Base-by-base conservation (phyloP, 495 filamentous ascomycete species). In the Tuber aestivum region DNA sequence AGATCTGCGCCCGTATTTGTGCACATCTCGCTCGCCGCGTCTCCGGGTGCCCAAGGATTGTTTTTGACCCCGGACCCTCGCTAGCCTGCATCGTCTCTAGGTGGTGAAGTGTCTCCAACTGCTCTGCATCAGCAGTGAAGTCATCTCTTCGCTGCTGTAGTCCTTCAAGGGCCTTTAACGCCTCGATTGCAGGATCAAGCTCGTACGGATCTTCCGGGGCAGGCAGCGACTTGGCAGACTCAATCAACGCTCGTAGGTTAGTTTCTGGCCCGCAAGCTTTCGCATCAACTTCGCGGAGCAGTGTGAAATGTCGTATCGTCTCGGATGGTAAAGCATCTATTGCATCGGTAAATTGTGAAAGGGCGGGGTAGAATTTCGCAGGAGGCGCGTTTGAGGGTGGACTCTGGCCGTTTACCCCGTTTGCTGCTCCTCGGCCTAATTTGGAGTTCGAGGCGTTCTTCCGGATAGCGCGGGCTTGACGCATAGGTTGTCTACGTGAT, bases 261-360 rank as follows among this genome's bases (percentile, higher is more conserved):
- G 91, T 89, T 84, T 93, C 91, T 5, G 92, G 90, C 35, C 89
- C 88, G 82, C 91, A 92, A 72, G 93, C 89, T 85, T 99, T 99
- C 71, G 95, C 95, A 86, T 99, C 96, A 44, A 97, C 95, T 84
- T 99, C 95, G 80, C 97, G 97, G 71, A 99, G 86, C 69, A 97
- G 88, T 9, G 94, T 95, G 82, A 97, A 97, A 83, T 99, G 95
- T 76, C 93, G 89, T 74, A 97, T 92, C 72, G 97, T 93, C 82
- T 99, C 95, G 83, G 93, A 92, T 12, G 95, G 95, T 8, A 99
- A 90, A 38, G 96, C 95, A 32, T 92, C 91, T 79, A 97, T 92
- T 70, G 94, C 90, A 84, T 98, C 94, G 74, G 94, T 92, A 84
- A 98, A 99, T 85, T 95, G 92, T 41, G 93, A 94, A 76, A 97